These are phyloP conservation scores for Bjerkandera adusta DNA, from an alignment of 1,284 basidiomycete genomes.

Conservation along the genomic window DNA sequence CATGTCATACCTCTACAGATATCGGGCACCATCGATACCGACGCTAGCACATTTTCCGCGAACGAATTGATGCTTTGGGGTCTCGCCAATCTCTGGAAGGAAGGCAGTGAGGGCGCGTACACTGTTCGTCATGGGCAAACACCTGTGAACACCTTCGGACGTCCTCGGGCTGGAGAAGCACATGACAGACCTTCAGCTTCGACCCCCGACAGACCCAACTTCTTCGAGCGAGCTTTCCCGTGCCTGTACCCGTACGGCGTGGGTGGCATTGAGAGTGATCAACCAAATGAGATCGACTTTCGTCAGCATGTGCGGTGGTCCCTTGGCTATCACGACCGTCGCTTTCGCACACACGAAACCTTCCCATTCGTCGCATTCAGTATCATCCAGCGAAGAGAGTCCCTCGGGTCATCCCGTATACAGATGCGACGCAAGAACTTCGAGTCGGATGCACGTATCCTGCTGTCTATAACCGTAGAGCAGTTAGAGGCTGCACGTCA, in stretches of 20 bases:
- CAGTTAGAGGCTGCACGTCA: slow-evolving; percentile 14
- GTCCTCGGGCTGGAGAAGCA: slow-evolving; percentile 6
- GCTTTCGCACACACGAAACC: slow-evolving; percentile 29
- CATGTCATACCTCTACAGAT: slow-evolving; percentile 19
- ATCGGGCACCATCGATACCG: slow-evolving; percentile 16
- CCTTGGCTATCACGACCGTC: slow-evolving; percentile 32
- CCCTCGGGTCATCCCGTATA: slow-evolving; percentile 13
- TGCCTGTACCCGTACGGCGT: slow-evolving; percentile 38
- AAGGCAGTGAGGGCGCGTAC: slow-evolving; percentile 19
- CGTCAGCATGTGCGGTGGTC: slow-evolving; percentile 34
- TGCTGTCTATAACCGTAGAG: slow-evolving; percentile 14
- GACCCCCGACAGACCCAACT: slow-evolving; percentile 16
- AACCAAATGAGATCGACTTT: slow-evolving; percentile 25
- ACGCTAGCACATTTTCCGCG: slow-evolving; percentile 8
- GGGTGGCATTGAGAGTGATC: slow-evolving; percentile 34
- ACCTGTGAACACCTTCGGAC: slow-evolving; percentile 14
- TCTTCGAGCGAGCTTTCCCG: slow-evolving; percentile 32
- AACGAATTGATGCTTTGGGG: slow-evolving; percentile 16
- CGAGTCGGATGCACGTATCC: slow-evolving; percentile 7
- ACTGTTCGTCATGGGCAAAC: slow-evolving; percentile 12
- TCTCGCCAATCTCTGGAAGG: slow-evolving; percentile 16
- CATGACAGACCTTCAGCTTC: neutral
- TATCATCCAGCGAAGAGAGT: slow-evolving; percentile 29
- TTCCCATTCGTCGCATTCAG: slow-evolving; percentile 37
- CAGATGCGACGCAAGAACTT: slow-evolving; percentile 17